Percentiles rank a stretch among this genome's conserved stretches.
These are phyloP conservation scores for Rugonectria rugulosa DNA, from an alignment of 2,329 filamentous ascomycete genomes.

Conservation along the genomic window DNA sequence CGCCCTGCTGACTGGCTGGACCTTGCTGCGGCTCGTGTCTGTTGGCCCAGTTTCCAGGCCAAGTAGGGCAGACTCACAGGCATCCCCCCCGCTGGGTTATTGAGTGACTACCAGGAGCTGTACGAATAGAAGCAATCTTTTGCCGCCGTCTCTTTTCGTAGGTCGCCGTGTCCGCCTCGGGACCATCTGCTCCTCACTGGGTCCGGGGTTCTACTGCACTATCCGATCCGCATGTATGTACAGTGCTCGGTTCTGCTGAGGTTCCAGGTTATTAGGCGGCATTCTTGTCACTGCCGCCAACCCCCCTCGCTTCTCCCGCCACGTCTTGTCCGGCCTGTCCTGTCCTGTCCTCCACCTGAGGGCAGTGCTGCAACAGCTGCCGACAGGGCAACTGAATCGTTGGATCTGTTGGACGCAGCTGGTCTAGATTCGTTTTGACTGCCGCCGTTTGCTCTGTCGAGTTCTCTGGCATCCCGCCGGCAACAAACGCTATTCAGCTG, in stretches of 20 bases:
- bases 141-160: constrained; percentile 15
- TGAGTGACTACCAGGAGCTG: constrained; percentile 14
- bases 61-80: constrained; percentile 9
- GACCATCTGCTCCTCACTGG: background rate
- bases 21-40: background rate
- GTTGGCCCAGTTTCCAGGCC: constrained; percentile 19
- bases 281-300: constrained; percentile 15
- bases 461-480: constrained; percentile 24
- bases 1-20: background rate
- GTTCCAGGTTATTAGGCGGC: too few species aligned
- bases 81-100: constrained; percentile 23
- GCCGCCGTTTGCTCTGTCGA: constrained; percentile 35
- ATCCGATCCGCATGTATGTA: too few species aligned
- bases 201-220: constrained; percentile 19
- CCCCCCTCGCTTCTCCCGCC: constrained; percentile 14
- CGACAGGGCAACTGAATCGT: background rate
- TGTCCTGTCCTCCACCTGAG: background rate
- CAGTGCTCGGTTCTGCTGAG: background rate
- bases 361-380: background rate
- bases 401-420: constrained; percentile 24
- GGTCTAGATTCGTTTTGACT: constrained; percentile 27
- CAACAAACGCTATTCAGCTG: background rate
- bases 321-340: constrained; percentile 10
- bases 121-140: too few species aligned
- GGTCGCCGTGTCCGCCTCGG: constrained; percentile 9